Conservation (phyloP, 179 eudicot species). For the Heliamphora pulchella region DNA sequence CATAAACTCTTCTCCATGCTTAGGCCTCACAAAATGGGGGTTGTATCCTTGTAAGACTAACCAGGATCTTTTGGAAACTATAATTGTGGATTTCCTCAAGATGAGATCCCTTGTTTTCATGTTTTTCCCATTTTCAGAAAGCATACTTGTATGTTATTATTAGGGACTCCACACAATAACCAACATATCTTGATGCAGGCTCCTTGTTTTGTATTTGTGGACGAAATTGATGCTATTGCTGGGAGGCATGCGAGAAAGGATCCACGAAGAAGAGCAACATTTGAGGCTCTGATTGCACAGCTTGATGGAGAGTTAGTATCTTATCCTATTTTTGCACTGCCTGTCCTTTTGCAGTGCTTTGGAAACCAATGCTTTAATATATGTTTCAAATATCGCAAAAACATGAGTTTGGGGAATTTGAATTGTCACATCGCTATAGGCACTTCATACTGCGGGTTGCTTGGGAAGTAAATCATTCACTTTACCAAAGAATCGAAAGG, state of each 20-base stretch:
- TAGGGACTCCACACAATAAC: not conserved
- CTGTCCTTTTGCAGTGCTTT: not conserved
- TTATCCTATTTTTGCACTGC: not conserved
- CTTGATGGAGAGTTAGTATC: constrained; percentile 86
- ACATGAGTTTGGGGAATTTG: not conserved
- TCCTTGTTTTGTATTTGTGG: constrained; percentile 83
- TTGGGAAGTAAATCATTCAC: too few species aligned
- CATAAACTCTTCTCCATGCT: not conserved
- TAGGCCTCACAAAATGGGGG: not conserved
- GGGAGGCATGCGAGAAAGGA: constrained; percentile 85
- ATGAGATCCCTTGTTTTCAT: not conserved
- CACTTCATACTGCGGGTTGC: not conserved
- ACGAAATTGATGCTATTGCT: constrained; percentile 93
- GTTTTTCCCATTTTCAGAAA: not conserved
- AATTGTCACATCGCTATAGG: not conserved
- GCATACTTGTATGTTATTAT: not conserved
- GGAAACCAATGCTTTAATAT: not conserved
- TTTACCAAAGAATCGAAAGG: too few species aligned
- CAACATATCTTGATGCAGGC: constrained; percentile 42
- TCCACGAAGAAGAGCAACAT: constrained; percentile 77
- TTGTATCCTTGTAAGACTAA: not conserved
- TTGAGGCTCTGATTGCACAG: constrained; percentile 77
- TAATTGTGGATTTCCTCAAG: not conserved
- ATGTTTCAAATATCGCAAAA: not conserved
- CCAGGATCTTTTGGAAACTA: not conserved